Evolutionary conservation across 2,329 filamentous ascomycete genomes (phyloP), one percentile per base, ranked within the genome.

Genomic region (Drechslera avenae): DNA sequence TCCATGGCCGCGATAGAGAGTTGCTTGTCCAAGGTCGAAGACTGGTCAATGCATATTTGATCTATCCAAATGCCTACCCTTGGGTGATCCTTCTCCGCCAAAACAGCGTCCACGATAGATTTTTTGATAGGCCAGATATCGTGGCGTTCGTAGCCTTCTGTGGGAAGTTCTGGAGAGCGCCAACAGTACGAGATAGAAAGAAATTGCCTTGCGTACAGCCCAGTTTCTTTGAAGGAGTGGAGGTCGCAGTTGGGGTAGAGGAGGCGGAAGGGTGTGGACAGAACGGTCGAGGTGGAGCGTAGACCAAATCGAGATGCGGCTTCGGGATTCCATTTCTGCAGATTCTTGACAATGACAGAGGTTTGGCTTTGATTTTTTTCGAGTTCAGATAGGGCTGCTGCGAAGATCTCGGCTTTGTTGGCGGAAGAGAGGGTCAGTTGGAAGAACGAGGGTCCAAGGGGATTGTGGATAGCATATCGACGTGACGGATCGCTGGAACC

Each of bases 21-120:
- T 6, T 34, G 32, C 13, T 60, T 54, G 18, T 60, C 54, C 1
- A 19, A 12, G 2, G 19, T 2, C 1, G 50, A 52, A 0, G 4
- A 2, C 21, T 59, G 54, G 3, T 57, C 36, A 13, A 60, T 60
- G 18, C 54, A 57, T 4, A 60, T 46, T 32, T 60, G 57, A 14
- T 60, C 57, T 37, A 60, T 60, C 57, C 57, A 60, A 16, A 57
- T 60, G 3, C 54, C 57, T 5, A 47, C 45, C 5, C 56, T 47
- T 10, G 47, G 47, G 21, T 59, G 56, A 21, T 34, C 14, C 4
- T 57, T 59, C 19, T 59, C 56, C 4, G 34, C 14, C 14, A 59
- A 21, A 2, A 57, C 54, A 2, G 56, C 56, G 1, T 59, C 45
- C 0, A 57, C 53, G n/a, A 59, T 48, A 1, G 45, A 39, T 18